Evolutionary conservation across 768 basidiomycete genomes (phyloP), one percentile per base, ranked within the genome.

Genomic region (Sporobolomyces pararoseus): DNA sequence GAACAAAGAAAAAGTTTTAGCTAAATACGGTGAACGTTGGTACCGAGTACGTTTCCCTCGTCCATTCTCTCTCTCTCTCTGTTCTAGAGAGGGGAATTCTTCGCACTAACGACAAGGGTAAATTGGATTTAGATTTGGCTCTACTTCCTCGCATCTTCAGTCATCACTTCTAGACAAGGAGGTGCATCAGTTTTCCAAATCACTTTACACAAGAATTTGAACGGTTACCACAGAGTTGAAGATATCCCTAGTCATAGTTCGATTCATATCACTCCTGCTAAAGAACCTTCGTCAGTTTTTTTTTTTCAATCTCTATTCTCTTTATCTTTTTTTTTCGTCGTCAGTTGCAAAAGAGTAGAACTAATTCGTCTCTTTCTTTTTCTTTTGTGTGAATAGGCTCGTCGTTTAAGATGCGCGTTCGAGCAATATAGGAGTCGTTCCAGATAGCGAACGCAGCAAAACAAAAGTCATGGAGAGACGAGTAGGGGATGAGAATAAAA

Each of bases 121-220:
- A 21, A 47, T 47, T 12, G 23, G 17, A 42, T 42, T n/a, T 52
- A 68, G 65, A 86, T 90, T 78, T 99, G 96, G 96, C 86, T 86
- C 6, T 98, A 89, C 85, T 99, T 99, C 88, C 85, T 99, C 37
- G 96, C 94, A 17, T 95, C 88, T 79, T 87, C 89, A 51, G 85
- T 84, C n/a, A 96, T 99, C 75, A 84, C 73, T 51, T 86, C 88
- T 74, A 85, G 89, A 32, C 90, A 98, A 84, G 96, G 96, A 39
- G 83, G 88, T 17, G 86, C 89, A 10, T 90, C 91, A 0, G 89
- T 97, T 49, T 99, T 95, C 89, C 76, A 77, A 82, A 86, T 99
- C 78, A 97, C 94, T 7, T 81, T 94, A 70, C 95, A 98, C 84
- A 99, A 99, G 83, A 99, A 98, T 83, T 82, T 98, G 73, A 98